A percentile compares a stretch with the other conserved stretches of the same genome.
These are phyloP conservation scores for Sanghuangporus weigelae DNA, from an alignment of 1,284 basidiomycete genomes.

Conservation along the genomic window DNA sequence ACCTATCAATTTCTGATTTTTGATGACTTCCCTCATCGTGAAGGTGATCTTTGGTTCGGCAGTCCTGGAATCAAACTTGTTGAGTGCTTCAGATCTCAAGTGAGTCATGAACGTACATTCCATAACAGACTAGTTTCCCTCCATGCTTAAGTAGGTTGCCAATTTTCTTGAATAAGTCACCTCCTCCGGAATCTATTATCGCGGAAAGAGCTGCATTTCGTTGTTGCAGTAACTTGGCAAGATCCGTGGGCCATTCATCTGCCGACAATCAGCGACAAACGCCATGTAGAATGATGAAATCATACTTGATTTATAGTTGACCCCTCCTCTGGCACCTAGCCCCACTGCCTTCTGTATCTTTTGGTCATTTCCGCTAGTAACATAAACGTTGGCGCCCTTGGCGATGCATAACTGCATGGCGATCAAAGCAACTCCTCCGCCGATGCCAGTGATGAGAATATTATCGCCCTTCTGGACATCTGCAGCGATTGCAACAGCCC, in stretches of 20 bases:
- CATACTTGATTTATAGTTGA: slow-evolving; percentile 66
- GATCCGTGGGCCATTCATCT: slow-evolving; percentile 63
- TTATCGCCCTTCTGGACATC: slow-evolving; percentile 60
- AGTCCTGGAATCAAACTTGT: slow-evolving; percentile 46
- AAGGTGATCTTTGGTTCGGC: slow-evolving; percentile 57
- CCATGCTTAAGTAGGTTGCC: slow-evolving; percentile 60
- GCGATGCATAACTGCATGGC: slow-evolving; percentile 77
- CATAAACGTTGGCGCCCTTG: slow-evolving; percentile 74
- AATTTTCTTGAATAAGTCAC: slow-evolving; percentile 62
- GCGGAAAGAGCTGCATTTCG: slow-evolving; percentile 47
- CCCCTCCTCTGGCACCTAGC: slow-evolving; percentile 76
- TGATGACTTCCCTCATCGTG: slow-evolving; percentile 79
- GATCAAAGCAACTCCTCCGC: slow-evolving; percentile 79
- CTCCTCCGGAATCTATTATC: slow-evolving; percentile 82
- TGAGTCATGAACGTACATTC: slow-evolving; percentile 49
- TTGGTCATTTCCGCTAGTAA: slow-evolving; percentile 68
- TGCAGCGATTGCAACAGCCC: slow-evolving; percentile 69
- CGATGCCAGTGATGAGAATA: slow-evolving; percentile 75
- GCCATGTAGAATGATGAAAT: background rate
- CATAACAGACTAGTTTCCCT: slow-evolving; percentile 71
- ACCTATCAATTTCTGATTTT: slow-evolving; percentile 74
- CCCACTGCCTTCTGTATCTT: slow-evolving; percentile 66
- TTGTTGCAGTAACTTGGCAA: slow-evolving; percentile 45
- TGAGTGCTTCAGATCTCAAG: slow-evolving; percentile 16
- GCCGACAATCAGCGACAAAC: background rate